Percentiles rank a stretch among this genome's conserved stretches.
phyloP scores from a whole-genome alignment of 2,329 filamentous ascomycete species.

The Aspergillus unguis region DNA sequence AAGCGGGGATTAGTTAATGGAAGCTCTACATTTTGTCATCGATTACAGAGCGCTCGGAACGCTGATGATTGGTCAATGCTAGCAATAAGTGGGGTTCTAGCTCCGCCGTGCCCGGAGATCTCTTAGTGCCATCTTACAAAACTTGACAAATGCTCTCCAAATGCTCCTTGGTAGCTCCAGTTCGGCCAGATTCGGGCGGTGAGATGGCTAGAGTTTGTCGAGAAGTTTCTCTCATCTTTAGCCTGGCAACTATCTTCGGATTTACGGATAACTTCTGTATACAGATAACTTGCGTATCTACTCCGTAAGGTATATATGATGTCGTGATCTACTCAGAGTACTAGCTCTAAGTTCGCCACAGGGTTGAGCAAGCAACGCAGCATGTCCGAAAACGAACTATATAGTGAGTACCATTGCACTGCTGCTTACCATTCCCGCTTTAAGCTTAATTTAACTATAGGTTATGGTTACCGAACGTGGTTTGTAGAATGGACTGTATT shows the following conservation, averaged over 20 bases:
- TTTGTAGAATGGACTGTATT: too few species aligned
- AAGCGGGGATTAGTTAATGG: not conserved
- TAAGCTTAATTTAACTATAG: too few species aligned
- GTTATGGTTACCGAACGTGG: too few species aligned
- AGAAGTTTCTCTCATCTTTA: not conserved
- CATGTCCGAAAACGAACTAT: too few species aligned
- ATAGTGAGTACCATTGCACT: too few species aligned
- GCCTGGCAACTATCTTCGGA: not conserved
- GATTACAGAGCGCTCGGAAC: constrained; percentile 22
- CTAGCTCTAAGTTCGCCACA: not conserved
- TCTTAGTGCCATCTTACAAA: constrained; percentile 32
- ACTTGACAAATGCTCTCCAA: constrained; percentile 28
- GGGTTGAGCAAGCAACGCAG: too few species aligned
- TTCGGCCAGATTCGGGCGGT: not conserved
- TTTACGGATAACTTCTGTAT: not conserved
- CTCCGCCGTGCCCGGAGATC: not conserved
- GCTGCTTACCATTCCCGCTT: too few species aligned
- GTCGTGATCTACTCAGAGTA: not conserved
- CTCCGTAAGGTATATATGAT: too few species aligned
- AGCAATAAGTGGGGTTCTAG: not conserved
- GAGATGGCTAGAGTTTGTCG: too few species aligned
- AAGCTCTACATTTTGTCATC: constrained; percentile 21
- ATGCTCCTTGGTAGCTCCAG: not conserved
- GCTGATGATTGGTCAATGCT: constrained; percentile 6
- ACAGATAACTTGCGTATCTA: too few species aligned